Evolutionary conservation across 805 yeast genomes (phyloP).

Genomic region (Yarrowia keelungensis): DNA sequence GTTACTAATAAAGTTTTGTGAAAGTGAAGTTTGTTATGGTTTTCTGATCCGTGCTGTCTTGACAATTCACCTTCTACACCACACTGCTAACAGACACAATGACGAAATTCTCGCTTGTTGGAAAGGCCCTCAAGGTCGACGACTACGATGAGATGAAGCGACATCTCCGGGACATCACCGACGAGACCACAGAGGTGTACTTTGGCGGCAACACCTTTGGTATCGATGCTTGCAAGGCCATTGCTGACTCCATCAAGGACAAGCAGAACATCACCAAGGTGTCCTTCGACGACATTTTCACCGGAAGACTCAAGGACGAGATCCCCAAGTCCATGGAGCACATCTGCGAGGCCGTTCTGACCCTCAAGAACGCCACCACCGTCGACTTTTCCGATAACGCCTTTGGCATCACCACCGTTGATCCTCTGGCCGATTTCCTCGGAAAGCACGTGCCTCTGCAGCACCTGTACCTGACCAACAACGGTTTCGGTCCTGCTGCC

Average conservation of each 20-base stretch:
- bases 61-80: not conserved
- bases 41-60: slow-evolving; percentile 6
- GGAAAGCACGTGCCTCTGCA: slow-evolving; percentile 77
- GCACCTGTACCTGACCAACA: slow-evolving; percentile 88
- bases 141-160: slow-evolving; percentile 73
- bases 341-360: slow-evolving; percentile 74
- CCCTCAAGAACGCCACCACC: slow-evolving; percentile 71
- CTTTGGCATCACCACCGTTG: slow-evolving; percentile 93
- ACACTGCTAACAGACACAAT: slow-evolving; percentile 7
- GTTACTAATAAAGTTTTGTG: slow-evolving; percentile 12
- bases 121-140: slow-evolving; percentile 79
- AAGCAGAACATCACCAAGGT: slow-evolving; percentile 42
- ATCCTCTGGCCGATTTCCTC: slow-evolving; percentile 80
- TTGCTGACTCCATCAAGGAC: slow-evolving; percentile 62
- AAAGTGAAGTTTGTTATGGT: slow-evolving; percentile 1
- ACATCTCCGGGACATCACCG: slow-evolving; percentile 63
- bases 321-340: slow-evolving; percentile 82
- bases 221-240: slow-evolving; percentile 78
- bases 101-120: slow-evolving; percentile 61
- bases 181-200: slow-evolving; percentile 64
- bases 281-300: slow-evolving; percentile 83
- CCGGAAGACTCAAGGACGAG: slow-evolving; percentile 93
- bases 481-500: slow-evolving; percentile 98
- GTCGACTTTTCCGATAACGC: slow-evolving; percentile 94
- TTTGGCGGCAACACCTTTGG: slow-evolving; percentile 95